Evolutionary conservation across 192 early-diverging fungal species (phyloP), one percentile per base, ranked within the genome.

Genomic region (Pilaira anomala): DNA sequence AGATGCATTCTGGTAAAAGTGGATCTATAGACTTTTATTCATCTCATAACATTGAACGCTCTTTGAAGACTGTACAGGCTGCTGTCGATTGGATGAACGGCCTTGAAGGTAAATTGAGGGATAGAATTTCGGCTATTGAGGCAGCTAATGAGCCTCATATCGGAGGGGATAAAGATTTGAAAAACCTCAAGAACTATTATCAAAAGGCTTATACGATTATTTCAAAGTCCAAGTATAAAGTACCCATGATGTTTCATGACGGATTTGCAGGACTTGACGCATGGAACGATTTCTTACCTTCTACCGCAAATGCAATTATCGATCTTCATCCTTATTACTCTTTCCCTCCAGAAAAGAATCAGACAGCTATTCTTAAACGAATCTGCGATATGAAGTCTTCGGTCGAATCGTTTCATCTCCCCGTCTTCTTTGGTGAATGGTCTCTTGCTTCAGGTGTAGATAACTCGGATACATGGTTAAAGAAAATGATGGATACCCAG

Each of bases 1-100:
- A 83, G 42, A 81, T 79, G 48, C 82, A 85, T 59, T 80, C 78
- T 36, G 83, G 83, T 3, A 62, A 67, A 1, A 73, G 73, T 6
- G 63, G 44, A 22, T 71, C 63, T 5, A 67, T 85, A 11, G 49
- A 40, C 12, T 85, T 70, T 18, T 70, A 62, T 40, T 48, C 62
- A 26, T 21, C 28, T 11, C 59, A 70, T 26, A 70, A 70, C 26
- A 46, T 64, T 18, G 25, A 62, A 1, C 62, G 68, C 3, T 14
- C 41, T 41, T 16, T 70, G 5, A 46, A 70, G 1, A 70, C 68
- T 30, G 62, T 70, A 29, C 61, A 63, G 16, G 68, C 68, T 7
- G 60, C 59, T 16, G 68, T 80, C 26, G 53, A 80, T 50, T 82
- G 78, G 80, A 55, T 80, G 50, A 75, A 71, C 18, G 73, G 76